Evolutionary conservation across 768 basidiomycete species (phyloP).

Genomic region (Panaeolus papilionaceus): DNA sequence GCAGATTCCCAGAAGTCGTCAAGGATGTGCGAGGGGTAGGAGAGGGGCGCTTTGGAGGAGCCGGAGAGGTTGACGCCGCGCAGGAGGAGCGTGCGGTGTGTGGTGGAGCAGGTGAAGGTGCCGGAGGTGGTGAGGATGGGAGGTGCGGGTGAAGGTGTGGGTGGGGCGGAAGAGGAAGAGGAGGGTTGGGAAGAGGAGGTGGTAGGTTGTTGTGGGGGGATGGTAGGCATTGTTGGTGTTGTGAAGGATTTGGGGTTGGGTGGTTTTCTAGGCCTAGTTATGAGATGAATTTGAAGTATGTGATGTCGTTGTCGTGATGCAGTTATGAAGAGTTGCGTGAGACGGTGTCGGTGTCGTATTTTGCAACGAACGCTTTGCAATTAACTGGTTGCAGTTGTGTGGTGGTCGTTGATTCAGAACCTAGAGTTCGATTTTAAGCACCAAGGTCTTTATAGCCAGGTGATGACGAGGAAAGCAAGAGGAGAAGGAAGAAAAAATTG

Average conservation of each 20-base stretch:
- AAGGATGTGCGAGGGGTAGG: constrained; percentile 67
- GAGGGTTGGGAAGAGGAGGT: constrained; percentile 52
- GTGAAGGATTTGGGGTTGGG: not conserved
- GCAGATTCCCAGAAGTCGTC: constrained; percentile 86
- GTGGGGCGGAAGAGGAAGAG: constrained; percentile 67
- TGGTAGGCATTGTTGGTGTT: constrained; percentile 47
- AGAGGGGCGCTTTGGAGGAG: constrained; percentile 83
- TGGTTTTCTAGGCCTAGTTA: not conserved
- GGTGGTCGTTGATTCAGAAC: no score
- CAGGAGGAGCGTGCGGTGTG: constrained; percentile 79
- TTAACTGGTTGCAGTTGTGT: no score
- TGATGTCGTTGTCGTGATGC: no score
- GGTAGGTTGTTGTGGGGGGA: constrained; percentile 52
- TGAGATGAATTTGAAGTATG: no score
- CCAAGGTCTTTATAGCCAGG: no score
- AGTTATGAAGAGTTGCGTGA: no score
- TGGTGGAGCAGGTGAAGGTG: constrained; percentile 31
- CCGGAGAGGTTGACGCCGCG: constrained; percentile 96
- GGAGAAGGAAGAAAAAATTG: no score
- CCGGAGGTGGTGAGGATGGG: constrained; percentile 75
- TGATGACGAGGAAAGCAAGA: no score
- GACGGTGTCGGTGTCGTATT: no score
- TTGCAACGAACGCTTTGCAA: no score
- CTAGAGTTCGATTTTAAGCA: no score
- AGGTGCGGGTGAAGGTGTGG: constrained; percentile 68